Base-by-base conservation (phyloP, 23 red algal species). In the Gracilariopsis chorda region DNA sequence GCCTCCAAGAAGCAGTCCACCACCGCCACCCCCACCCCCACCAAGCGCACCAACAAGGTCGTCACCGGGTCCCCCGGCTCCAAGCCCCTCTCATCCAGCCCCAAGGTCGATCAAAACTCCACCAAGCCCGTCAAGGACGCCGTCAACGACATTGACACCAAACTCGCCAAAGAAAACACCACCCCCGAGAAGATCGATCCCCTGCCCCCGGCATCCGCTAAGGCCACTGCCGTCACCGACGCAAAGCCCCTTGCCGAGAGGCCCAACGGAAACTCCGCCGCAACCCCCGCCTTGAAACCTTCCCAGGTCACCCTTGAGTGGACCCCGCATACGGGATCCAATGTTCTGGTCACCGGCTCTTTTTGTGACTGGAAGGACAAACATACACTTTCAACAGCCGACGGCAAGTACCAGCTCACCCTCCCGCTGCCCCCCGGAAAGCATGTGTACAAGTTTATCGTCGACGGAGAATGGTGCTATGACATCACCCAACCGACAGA, bases 381-480 rank as follows among this genome's bases (percentile, higher is more conserved):
- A 37, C 23, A 59, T 17, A 48, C 51, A 7, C 17, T 90, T 29
- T 14, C 2, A 1, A 63, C 72, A 16, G 36, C 17, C 6, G 86
- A 90, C 35, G 86, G 69, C 2, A 17, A 37, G 3, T 90, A 59
- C n/a, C 27, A 41, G 33, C 7, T 62, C 23, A 40, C 48, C 27
- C 16, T 82, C 28, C 48, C n/a, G 64, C 36, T 94, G 32, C 30
- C 28, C 48, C 44, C 57, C 19, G 91, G 91, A 24, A 86, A 74
- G 39, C 60, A 94, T 60, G 19, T 49, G 58, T 94, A 85, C 80
- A 94, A 94, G 60, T 94, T 87, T 41, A 75, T 94, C 52, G 77
- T 94, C 34, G 91, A 94, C 35, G 91, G 80, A 1, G 37, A 94
- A 48, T 94, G 91, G 91, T 82, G 49, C 25, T 94, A 85, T 81